A percentile compares a stretch with the other conserved stretches of the same genome.
phyloP scores from a whole-genome alignment of 176 grass and related monocot species.

The Phoenix dactylifera region DNA sequence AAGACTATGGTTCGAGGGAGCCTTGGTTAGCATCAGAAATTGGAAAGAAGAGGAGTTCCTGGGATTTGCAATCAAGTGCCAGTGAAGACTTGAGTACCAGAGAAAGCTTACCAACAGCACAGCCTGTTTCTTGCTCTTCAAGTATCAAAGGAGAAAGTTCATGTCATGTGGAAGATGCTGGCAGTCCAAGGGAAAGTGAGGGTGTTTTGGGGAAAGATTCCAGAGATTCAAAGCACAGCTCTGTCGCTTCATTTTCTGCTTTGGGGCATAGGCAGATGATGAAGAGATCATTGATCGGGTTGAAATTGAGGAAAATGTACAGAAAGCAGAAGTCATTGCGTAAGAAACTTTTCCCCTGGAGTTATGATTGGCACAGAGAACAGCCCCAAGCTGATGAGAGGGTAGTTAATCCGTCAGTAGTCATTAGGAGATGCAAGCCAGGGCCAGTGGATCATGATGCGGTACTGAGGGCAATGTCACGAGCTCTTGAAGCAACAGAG shows the following conservation, averaged over 20 bases:
- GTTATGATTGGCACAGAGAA: conserved; percentile 84
- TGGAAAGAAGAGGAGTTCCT: conserved; percentile 11
- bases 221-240: conserved; percentile 28
- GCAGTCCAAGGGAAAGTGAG: conserved; percentile 35
- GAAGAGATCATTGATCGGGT: conserved; percentile 33
- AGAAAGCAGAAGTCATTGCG: conserved; percentile 62
- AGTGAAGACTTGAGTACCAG: conserved; percentile 23
- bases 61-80: conserved; percentile 13
- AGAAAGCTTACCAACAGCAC: conserved; percentile 12
- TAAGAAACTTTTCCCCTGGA: conserved; percentile 86
- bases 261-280: conserved; percentile 34
- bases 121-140: conserved; percentile 25
- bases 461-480: conserved; percentile 74
- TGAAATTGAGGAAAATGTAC: conserved; percentile 78
- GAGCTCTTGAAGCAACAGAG: conserved; percentile 67
- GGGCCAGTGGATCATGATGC: conserved; percentile 81
- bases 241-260: conserved; percentile 32
- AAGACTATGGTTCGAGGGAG: conserved; percentile 38
- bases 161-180: conserved; percentile 25
- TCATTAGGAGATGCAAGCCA: conserved; percentile 61
- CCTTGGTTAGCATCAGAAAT: conserved; percentile 15
- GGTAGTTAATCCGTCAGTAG: conserved; percentile 29
- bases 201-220: conserved; percentile 23
- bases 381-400: conserved; percentile 51
- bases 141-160: conserved; percentile 22